Percentiles rank a stretch among this genome's conserved stretches.
Conservation (phyloP, 257 asterid species). For the Ocimum tenuiflorum region DNA sequence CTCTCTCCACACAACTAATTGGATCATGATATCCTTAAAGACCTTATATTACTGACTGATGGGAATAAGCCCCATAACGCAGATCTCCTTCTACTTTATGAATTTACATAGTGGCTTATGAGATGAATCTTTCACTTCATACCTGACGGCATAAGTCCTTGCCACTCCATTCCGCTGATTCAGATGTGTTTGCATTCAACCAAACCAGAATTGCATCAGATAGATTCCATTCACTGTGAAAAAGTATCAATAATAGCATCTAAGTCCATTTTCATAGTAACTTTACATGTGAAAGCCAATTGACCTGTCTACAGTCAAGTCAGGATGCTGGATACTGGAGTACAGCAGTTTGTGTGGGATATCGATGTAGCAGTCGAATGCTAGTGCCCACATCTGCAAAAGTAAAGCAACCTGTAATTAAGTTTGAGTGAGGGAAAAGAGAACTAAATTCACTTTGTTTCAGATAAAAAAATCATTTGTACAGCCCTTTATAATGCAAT, state of each 20-base stretch:
- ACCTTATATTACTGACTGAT: neutral
- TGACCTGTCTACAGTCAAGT: constrained; percentile 74
- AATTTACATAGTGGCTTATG: neutral
- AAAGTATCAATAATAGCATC: constrained; percentile 18
- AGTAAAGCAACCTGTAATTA: constrained; percentile 10
- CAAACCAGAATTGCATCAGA: constrained; percentile 65
- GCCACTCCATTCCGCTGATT: constrained; percentile 30
- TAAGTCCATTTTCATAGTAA: constrained; percentile 1
- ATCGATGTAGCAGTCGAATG: constrained; percentile 43
- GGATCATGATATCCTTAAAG: constrained; percentile 6
- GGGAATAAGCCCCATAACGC: neutral
- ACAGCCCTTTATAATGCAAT: constrained; percentile 6
- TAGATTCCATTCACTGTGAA: constrained; percentile 67
- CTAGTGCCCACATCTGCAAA: constrained; percentile 66
- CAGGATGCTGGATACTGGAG: constrained; percentile 53
- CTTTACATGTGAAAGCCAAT: constrained; percentile 1
- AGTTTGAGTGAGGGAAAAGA: constrained; percentile 6
- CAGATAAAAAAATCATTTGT: neutral
- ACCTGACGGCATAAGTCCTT: constrained; percentile 31
- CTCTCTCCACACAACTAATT: neutral
- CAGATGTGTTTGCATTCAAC: constrained; percentile 39
- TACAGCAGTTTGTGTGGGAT: constrained; percentile 44
- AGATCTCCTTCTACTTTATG: neutral
- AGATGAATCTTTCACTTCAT: constrained; percentile 21
- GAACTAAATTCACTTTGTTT: neutral